phyloP scores from a whole-genome alignment of 176 grass and related monocot genomes.

The Rhynchospora breviuscula region DNA sequence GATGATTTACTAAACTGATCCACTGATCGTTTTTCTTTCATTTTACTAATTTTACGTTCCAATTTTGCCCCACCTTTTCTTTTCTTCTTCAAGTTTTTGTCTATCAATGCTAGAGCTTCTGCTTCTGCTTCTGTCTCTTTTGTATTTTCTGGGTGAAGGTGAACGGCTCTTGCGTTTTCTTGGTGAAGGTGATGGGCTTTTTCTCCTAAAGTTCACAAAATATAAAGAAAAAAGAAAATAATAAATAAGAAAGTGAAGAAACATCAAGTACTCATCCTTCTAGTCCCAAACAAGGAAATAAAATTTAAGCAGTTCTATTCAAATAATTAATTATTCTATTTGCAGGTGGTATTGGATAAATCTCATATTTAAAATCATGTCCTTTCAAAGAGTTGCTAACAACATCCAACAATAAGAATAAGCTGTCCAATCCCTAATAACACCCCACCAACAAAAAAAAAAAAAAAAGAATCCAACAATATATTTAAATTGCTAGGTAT shows the following conservation, averaged over 20 bases:
- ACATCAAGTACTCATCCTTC: not conserved
- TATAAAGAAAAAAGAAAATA: constrained; percentile 20
- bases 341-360: too few relatives aligned
- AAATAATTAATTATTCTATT: too few relatives aligned
- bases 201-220: constrained; percentile 52
- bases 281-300: too few relatives aligned
- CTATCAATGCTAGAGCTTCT: constrained; percentile 58
- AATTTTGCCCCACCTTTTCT: constrained; percentile 79
- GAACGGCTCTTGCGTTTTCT: constrained; percentile 53
- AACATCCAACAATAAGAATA: too few relatives aligned
- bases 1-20: not conserved
- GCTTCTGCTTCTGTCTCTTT: constrained; percentile 71
- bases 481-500: too few relatives aligned
- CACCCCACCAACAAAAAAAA: too few relatives aligned
- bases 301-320: too few relatives aligned
- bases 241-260: not conserved
- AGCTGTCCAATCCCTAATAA: too few relatives aligned
- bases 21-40: not conserved
- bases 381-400: too few relatives aligned
- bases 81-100: constrained; percentile 90
- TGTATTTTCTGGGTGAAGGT: constrained; percentile 45
- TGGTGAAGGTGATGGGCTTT: constrained; percentile 68
- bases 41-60: constrained; percentile 4
- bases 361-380: too few relatives aligned
- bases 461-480: too few relatives aligned